A percentile compares a stretch with the other conserved stretches of the same genome.
These are phyloP conservation scores for Zalerion maritima DNA, from an alignment of 495 filamentous ascomycete genomes.

Conservation along the genomic window DNA sequence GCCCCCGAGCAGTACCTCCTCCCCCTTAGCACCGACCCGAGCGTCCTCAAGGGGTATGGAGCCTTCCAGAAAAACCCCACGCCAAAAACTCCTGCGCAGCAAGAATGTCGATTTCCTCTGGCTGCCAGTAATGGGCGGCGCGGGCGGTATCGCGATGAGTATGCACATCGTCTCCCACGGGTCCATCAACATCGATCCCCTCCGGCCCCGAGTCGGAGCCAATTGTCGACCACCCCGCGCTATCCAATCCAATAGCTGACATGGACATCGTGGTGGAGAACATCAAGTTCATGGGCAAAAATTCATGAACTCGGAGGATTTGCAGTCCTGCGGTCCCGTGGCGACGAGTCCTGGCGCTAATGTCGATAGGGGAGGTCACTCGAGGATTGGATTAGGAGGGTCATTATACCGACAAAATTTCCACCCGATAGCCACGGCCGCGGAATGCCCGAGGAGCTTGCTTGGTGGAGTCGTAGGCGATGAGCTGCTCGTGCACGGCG, in stretches of 20 bases:
- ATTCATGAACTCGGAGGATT: background rate
- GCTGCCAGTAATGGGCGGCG: background rate
- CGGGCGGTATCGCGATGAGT: background rate
- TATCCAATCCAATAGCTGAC: constrained; percentile 36
- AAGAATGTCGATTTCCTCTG: background rate
- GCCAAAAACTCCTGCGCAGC: background rate
- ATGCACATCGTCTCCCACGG: constrained; percentile 1
- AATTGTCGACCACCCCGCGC: constrained; percentile 31
- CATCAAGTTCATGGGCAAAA: constrained; percentile 20
- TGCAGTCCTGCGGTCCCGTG: background rate
- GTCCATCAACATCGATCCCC: constrained; percentile 18
- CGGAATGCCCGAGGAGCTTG: constrained; percentile 8
- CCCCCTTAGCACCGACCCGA: too few species aligned
- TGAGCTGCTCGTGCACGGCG: too few species aligned
- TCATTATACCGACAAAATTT: background rate
- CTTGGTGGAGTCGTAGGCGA: constrained; percentile 3
- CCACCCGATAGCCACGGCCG: constrained; percentile 1
- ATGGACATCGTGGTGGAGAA: constrained; percentile 26
- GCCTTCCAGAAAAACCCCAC: too few species aligned
- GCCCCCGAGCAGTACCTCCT: too few species aligned
- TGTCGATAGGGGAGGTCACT: constrained; percentile 12
- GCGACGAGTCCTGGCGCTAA: background rate
- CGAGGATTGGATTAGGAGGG: constrained; percentile 12
- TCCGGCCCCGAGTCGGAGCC: constrained; percentile 16
- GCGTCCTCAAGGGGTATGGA: too few species aligned